phyloP scores from a whole-genome alignment of 768 basidiomycete genomes.

The Leccinum subtestaceum region DNA sequence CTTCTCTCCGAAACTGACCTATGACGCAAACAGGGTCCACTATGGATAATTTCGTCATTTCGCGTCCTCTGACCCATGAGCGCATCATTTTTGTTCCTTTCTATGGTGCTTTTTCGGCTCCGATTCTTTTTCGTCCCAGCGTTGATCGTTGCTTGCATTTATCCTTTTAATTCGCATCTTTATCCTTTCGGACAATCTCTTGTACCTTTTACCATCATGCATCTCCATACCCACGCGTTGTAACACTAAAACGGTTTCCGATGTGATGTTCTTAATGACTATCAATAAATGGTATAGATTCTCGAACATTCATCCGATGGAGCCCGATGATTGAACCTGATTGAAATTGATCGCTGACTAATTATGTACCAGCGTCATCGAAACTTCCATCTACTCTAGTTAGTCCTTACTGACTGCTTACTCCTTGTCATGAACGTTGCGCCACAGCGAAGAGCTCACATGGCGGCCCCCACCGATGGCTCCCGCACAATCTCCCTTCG shows the following conservation, averaged over 20 bases:
- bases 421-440: constrained; percentile 18
- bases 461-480: constrained; percentile 46
- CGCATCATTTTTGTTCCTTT: constrained; percentile 11
- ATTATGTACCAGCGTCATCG: not conserved
- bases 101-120: not conserved
- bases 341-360: constrained; percentile 15
- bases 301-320: constrained; percentile 1
- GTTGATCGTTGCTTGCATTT: constrained; percentile 31
- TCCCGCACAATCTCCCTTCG: constrained; percentile 53
- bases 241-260: constrained; percentile 20
- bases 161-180: constrained; percentile 22
- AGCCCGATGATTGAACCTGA: not conserved
- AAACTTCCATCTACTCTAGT: not conserved
- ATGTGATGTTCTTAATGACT: constrained; percentile 19
- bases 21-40: constrained; percentile 33
- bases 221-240: constrained; percentile 24
- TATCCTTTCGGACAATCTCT: constrained; percentile 21
- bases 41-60: constrained; percentile 36
- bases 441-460: constrained; percentile 32
- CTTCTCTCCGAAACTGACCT: constrained; percentile 8
- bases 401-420: not conserved
- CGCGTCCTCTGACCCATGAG: not conserved
- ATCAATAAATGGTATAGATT: constrained; percentile 15
- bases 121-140: constrained; percentile 11
- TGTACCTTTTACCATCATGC: constrained; percentile 25